Evolutionary conservation across 1,139 yeast species (phyloP).

Genomic region (Petasospora rhodanensis): DNA sequence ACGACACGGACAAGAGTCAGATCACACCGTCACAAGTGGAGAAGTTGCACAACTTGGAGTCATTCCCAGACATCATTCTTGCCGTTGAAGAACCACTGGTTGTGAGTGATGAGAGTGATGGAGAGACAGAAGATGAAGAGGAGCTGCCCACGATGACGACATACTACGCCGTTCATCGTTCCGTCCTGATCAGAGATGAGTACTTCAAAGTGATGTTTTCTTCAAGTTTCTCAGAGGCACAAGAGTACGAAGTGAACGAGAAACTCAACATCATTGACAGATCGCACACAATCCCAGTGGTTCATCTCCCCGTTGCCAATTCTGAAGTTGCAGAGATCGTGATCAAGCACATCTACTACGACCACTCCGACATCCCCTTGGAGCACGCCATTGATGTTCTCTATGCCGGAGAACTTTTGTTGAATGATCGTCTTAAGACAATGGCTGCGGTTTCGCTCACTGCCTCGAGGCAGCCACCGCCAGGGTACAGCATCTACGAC

Average conservation of each 20-base stretch:
- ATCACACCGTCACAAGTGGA: too few relatives aligned
- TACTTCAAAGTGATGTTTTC: conserved; percentile 64
- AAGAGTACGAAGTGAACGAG: conserved; percentile 21
- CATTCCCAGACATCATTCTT: conserved; percentile 47
- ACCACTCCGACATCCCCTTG: conserved; percentile 49
- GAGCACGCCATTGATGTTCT: conserved; percentile 50
- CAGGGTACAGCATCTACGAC: conserved; percentile 44
- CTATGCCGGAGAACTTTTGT: conserved; percentile 55
- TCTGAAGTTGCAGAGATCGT: conserved; percentile 48
- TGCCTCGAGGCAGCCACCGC: conserved; percentile 28
- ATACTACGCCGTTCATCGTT: conserved; percentile 60
- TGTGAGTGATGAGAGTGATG: conserved; percentile 3
- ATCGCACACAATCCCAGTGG: conserved; percentile 28
- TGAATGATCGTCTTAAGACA: conserved; percentile 59
- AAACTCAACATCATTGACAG: conserved; percentile 13
- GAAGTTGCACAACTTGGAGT: conserved; percentile 10
- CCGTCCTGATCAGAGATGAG: conserved; percentile 56
- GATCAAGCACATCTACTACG: conserved; percentile 56
- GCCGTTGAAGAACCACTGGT: conserved; percentile 31
- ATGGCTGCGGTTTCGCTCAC: conserved; percentile 61
- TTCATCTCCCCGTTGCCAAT: conserved; percentile 37
- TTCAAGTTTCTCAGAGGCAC: conserved; percentile 40
- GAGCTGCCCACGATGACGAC: conserved; percentile 21
- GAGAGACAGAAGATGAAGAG: conserved; percentile 25
- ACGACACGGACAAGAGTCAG: too few relatives aligned